Percentiles rank a stretch among this genome's conserved stretches.
phyloP scores from a whole-genome alignment of 2,329 filamentous ascomycete species.

The Beauveria sp. region DNA sequence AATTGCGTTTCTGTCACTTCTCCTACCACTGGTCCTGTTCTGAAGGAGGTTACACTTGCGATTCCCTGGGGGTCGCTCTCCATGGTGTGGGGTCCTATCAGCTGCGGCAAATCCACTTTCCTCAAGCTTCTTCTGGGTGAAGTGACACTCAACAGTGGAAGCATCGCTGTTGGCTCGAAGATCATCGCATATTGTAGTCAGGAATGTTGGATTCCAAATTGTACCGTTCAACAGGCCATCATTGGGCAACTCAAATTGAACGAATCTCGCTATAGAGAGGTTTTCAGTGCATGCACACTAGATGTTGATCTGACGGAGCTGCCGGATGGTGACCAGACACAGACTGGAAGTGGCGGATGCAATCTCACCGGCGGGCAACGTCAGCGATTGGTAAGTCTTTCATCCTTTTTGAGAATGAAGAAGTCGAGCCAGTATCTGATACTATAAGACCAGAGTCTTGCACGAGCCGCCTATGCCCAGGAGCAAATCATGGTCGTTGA shows the following conservation, averaged over 20 bases:
- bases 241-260: background rate
- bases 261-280: background rate
- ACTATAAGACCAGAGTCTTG: background rate
- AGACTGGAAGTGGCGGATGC: background rate
- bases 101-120: too few relatives aligned
- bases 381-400: background rate
- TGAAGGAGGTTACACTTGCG: background rate
- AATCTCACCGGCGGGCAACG: constrained; percentile 2
- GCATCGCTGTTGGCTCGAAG: too few relatives aligned
- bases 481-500: background rate
- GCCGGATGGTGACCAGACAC: background rate
- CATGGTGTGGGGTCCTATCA: too few relatives aligned
- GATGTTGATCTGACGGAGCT: background rate
- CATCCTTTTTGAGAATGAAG: background rate
- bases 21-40: background rate
- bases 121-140: too few relatives aligned
- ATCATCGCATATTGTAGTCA: too few relatives aligned
- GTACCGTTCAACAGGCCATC: background rate
- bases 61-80: background rate
- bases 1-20: background rate
- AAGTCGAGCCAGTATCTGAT: background rate
- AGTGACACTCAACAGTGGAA: too few relatives aligned
- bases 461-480: background rate
- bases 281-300: background rate
- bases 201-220: too few relatives aligned